Evolutionary conservation across 2,329 filamentous ascomycete genomes (phyloP).

Genomic region (Byssothecium circinans): DNA sequence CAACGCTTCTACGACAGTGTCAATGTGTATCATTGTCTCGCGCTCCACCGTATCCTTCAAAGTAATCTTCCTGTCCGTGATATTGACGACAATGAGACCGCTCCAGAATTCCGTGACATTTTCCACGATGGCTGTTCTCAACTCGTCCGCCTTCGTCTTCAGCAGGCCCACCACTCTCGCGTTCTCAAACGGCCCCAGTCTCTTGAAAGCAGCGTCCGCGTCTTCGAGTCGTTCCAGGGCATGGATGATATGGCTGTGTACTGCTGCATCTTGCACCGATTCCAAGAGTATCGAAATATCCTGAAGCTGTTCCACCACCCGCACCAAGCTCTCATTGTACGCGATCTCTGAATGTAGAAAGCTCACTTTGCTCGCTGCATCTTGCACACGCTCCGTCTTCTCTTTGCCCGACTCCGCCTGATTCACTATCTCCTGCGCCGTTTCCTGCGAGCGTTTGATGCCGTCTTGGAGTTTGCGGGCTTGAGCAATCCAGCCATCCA

Average conservation of each 20-base stretch:
- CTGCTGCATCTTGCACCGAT: constrained; percentile 49
- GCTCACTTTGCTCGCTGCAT: constrained; percentile 57
- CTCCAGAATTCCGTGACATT: constrained; percentile 73
- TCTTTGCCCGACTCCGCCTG: constrained; percentile 71
- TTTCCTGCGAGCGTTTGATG: constrained; percentile 75
- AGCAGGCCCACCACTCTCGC: constrained; percentile 67
- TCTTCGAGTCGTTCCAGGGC: constrained; percentile 55
- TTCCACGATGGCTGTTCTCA: constrained; percentile 68
- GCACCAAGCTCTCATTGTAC: constrained; percentile 59
- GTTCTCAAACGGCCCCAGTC: constrained; percentile 62
- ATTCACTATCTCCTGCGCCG: constrained; percentile 78
- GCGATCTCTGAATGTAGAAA: constrained; percentile 61
- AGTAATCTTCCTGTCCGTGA: constrained; percentile 56
- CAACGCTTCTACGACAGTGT: constrained; percentile 41
- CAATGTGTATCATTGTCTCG: constrained; percentile 31
- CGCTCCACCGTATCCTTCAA: constrained; percentile 56
- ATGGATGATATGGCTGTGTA: constrained; percentile 48
- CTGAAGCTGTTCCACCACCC: constrained; percentile 55
- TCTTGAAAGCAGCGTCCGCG: constrained; percentile 58
- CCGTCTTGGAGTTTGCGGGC: constrained; percentile 84
- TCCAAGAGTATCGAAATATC: constrained; percentile 54
- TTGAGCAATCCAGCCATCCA: constrained; percentile 83
- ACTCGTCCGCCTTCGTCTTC: constrained; percentile 63
- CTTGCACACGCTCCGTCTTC: constrained; percentile 65
- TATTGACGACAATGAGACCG: constrained; percentile 65